Evolutionary conservation across 306 rosid genomes (phyloP), one percentile per base, ranked within the genome.

Genomic region (Herpetospermum pedunculosum): DNA sequence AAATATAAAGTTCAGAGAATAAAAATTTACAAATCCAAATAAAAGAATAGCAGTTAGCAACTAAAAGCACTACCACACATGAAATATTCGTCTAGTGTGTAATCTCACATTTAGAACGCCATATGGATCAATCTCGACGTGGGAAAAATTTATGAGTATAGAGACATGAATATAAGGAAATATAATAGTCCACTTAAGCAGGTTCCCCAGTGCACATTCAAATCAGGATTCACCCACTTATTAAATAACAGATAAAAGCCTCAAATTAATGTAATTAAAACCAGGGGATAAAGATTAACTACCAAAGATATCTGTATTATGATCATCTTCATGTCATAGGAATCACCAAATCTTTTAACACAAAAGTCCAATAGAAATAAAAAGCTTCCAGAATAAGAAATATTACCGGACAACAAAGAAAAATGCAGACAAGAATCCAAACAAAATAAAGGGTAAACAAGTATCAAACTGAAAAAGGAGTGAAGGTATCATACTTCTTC

Each of bases 401-500:
- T 13, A 21, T 23, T 2, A 41, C 35, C 23, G 64, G 65, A 77
- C 18, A 43, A 28, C 70, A 37, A 67, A 26, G 1, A 5, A 18
- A 46, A 44, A 25, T 41, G 54, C 49, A 68, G 54, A 43, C 10
- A 38, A 13, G 11, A 37, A 38, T 64, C 72, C 23, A 52, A 57
- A 30, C 32, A 38, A 41, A 53, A 23, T 30, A 35, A 46, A 57
- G 7, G 18, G 3, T 38, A 25, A 15, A 43, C 71, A 65, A 40
- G 63, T 28, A 48, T 28, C 76, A 59, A 75, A 68, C 72, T 13
- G 65, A 10, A 59, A 54, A 62, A 77, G 46, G 11, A 23, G 18
- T 18, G 41, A 67, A 19, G 55, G 41, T 76, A 34, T 65, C 91
- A 48, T 81, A 94, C 99, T 81, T 94, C 99, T 85, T 94, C 99